Evolutionary conservation across 2,329 filamentous ascomycete genomes (phyloP), one percentile per base, ranked within the genome.

Genomic region (Aspergillus sp.): DNA sequence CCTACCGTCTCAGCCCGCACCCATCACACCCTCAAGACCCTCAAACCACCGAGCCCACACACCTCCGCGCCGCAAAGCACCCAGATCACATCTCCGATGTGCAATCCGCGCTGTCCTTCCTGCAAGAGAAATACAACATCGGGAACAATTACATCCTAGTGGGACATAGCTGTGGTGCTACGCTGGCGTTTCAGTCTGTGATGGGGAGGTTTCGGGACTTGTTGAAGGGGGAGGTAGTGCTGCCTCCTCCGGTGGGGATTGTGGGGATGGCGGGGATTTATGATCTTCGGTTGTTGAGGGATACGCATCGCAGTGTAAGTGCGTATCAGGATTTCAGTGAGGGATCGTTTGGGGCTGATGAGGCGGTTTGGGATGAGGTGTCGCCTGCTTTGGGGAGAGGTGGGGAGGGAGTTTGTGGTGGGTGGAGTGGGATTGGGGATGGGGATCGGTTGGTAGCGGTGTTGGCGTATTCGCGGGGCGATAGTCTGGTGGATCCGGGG

Each of bases 81-180:
- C 80, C 80, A 5, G 77, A 80, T 38, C 80, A 81, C 47, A 67
- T 81, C n/a, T 59, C 69, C 42, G 80, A 82, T 56, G 73, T 81
- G 2, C 68, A 74, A 27, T 57, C 66, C 7, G 80, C 78, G 0
- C 69, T 82, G 1, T 66, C 64, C 1, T 75, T 80, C 49, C 64
- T 82, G 25, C 78, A 82, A 65, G 57, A 60, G 13, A 76, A 71
- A 27, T 80, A 79, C 57, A 61, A 57, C 0, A 77, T 80, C 52
- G 75, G 72, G 1, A 64, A 71, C 4, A 65, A 70, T 17, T 82
- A 81, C 52, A 65, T 82, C 19, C 74, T 82, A 1, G 74, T 77
- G 11, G 80, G 80, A 3, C 80, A 82, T 61, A 81, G 78, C 54
- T 80, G 78, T 57, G 80, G 80, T 6, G 80, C 79, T 8, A 81